phyloP scores from a whole-genome alignment of 306 rosid genomes.

The Amphicarpaea edgeworthii region DNA sequence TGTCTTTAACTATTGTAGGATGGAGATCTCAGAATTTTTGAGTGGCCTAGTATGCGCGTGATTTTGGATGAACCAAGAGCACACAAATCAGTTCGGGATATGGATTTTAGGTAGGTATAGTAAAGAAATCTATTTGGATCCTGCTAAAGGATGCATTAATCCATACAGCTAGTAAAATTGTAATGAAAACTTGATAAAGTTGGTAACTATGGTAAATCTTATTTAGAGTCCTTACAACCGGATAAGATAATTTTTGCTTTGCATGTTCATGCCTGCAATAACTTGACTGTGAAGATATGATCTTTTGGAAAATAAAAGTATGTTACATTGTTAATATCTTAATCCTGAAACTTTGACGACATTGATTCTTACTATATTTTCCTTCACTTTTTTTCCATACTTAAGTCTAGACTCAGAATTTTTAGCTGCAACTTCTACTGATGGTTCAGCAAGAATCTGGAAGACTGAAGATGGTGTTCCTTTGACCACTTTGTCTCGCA shows the following conservation, averaged over 20 bases:
- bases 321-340: constrained; percentile 21
- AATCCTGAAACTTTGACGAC: constrained; percentile 29
- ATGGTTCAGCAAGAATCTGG: constrained; percentile 94
- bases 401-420: constrained; percentile 89
- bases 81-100: constrained; percentile 80
- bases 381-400: constrained; percentile 42
- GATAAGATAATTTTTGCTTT: constrained; percentile 25
- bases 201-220: constrained; percentile 23
- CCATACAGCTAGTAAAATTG: constrained; percentile 1
- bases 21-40: constrained; percentile 87
- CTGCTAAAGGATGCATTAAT: constrained; percentile 18
- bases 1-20: constrained; percentile 59
- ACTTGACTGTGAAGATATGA: constrained; percentile 1
- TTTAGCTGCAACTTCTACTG: constrained; percentile 89
- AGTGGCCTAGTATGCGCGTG: constrained; percentile 76
- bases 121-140: constrained; percentile 24
- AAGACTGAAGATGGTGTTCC: constrained; percentile 87
- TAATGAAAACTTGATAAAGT: background rate
- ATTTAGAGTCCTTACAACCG: constrained; percentile 4
- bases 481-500: constrained; percentile 76
- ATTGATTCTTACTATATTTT: constrained; percentile 34
- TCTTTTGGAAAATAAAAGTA: constrained; percentile 27
- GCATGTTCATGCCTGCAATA: constrained; percentile 21
- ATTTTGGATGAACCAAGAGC: constrained; percentile 91
- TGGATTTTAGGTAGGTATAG: constrained; percentile 83